Evolutionary conservation across 1,284 basidiomycete species (phyloP), one percentile per base, ranked within the genome.

Genomic region (Ceratobasidium sp.): DNA sequence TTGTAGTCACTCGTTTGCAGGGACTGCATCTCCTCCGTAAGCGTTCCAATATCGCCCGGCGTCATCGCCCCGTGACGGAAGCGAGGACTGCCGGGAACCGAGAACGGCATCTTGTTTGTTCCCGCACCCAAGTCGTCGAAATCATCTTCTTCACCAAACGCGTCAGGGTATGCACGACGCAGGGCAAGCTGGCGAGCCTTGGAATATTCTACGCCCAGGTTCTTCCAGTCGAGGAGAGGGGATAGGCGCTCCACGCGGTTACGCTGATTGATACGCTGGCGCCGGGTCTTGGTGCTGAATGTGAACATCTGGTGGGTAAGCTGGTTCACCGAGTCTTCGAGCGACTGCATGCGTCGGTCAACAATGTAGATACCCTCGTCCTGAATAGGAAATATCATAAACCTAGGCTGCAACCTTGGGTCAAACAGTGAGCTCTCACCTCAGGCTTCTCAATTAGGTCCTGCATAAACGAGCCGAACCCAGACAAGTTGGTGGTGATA

Each of bases 391-490:
- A 17, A 40, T 44, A 70, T 70, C 25, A 22, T 34, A 15, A 29
- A 46, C 13, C 13, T 29, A 34, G 49, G 43, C 83, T 83, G 81
- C 88, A 88, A 81, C 81, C 79, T 84, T 61, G 61, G 37, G 78
- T 90, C 87, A 22, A n/a, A 17, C 29, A 49, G 22, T 22, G 51
- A 51, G 66, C 3, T 52, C 77, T 79, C 59, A 81, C 81, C 51
- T 84, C 84, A 0, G 95, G 95, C 13, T 89, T 90, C 81, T 99
- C 97, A 81, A 99, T 96, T n/a, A 98, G 89, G 83, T 99, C 97
- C 85, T 98, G 95, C 94, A 99, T 97, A 87, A 98, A 98, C 84
- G 96, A 98, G 32, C 97, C 97, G 80, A 98, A 98, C 54, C 97
- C 97, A 37, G 96, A 98, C 56, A 99, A 87, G 86, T 99, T 99